Evolutionary conservation across 495 filamentous ascomycete species (phyloP).

Genomic region (Penicillium mononematosum): DNA sequence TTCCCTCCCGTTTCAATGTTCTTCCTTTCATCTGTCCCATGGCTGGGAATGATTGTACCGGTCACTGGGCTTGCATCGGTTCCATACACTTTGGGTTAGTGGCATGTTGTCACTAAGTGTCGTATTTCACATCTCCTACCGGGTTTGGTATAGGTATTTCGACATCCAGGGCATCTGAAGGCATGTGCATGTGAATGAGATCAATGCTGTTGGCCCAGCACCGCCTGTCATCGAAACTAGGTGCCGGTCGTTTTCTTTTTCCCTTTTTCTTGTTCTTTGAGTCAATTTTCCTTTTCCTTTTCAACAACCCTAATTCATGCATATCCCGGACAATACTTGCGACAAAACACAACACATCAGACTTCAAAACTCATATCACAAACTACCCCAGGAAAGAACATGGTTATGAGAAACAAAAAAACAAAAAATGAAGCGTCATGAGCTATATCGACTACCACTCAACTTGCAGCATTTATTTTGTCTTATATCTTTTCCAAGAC

Average conservation of each 20-base stretch:
- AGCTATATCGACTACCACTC: slow-evolving; percentile 1
- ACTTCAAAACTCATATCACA: background rate
- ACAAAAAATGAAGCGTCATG: background rate
- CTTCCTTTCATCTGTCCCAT: background rate
- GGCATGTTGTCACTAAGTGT: background rate
- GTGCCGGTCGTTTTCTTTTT: background rate
- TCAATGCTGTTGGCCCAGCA: background rate
- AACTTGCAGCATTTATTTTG: background rate
- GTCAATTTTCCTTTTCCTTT: background rate
- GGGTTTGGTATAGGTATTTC: background rate
- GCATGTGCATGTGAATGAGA: background rate
- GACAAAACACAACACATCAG: background rate
- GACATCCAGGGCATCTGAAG: background rate
- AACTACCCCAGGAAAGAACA: background rate
- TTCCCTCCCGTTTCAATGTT: background rate
- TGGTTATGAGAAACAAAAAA: background rate
- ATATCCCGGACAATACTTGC: background rate
- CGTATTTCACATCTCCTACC: background rate
- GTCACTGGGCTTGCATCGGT: background rate
- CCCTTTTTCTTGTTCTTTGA: background rate
- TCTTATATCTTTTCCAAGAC: background rate
- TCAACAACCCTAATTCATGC: background rate
- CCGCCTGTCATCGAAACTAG: background rate
- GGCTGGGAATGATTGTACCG: background rate
- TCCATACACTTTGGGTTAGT: background rate